These are phyloP conservation scores for Backusella westeae DNA, from an alignment of 192 early-diverging fungal genomes.

Conservation along the genomic window DNA sequence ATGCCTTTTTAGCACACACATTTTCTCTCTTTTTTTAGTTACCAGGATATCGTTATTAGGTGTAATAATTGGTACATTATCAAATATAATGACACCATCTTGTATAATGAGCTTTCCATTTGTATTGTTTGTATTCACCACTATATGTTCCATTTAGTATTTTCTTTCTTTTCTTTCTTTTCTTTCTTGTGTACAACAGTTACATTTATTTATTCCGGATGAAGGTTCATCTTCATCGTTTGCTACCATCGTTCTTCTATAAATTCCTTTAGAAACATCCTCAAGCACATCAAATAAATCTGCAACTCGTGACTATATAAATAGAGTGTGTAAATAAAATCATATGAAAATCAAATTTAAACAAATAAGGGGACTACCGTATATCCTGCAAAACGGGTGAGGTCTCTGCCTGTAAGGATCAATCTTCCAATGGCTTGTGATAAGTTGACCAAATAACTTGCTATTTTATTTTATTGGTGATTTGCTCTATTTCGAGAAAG, in stretches of 20 bases:
- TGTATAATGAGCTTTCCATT: slow-evolving; percentile 51
- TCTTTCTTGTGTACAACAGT: background rate
- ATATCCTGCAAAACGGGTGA: slow-evolving; percentile 65
- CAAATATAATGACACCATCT: slow-evolving; percentile 63
- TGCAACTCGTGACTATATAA: slow-evolving; percentile 47
- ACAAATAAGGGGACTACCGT: slow-evolving; percentile 29
- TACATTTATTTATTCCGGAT: slow-evolving; percentile 35
- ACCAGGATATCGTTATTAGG: slow-evolving; percentile 66
- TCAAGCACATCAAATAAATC: slow-evolving; percentile 57
- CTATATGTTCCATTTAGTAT: slow-evolving; percentile 16
- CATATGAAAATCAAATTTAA: background rate
- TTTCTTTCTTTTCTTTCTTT: background rate
- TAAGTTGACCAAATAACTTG: slow-evolving; percentile 59
- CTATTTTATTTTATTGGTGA: slow-evolving; percentile 15
- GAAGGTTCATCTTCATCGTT: slow-evolving; percentile 28
- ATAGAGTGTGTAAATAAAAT: background rate
- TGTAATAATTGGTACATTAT: slow-evolving; percentile 73
- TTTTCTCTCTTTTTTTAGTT: background rate
- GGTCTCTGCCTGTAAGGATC: slow-evolving; percentile 59
- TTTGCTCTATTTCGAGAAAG: background rate
- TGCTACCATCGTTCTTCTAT: slow-evolving; percentile 50
- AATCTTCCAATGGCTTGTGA: slow-evolving; percentile 62
- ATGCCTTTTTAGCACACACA: background rate
- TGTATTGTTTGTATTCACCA: slow-evolving; percentile 43
- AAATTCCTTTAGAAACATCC: slow-evolving; percentile 55